Conservation (phyloP, 257 asterid species). For the Fraxinus cuspidata region DNA sequence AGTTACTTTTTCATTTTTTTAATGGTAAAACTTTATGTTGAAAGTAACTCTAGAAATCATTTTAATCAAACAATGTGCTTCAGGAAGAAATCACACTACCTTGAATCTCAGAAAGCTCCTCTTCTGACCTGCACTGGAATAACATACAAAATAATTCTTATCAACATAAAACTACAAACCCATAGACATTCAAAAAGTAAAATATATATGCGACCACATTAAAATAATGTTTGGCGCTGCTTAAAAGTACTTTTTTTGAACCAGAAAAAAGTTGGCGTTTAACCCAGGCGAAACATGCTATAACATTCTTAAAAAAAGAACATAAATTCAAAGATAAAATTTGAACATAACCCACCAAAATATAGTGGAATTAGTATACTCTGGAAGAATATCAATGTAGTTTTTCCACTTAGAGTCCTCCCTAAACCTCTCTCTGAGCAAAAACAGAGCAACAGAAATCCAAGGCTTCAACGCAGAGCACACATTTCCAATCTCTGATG, state of each 20-base stretch:
- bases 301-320: neutral
- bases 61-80: neutral
- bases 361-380: slow-evolving; percentile 72
- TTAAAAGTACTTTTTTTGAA: neutral
- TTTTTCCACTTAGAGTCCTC: slow-evolving; percentile 77
- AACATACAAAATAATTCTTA: slow-evolving; percentile 44
- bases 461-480: slow-evolving; percentile 88
- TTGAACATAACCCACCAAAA: slow-evolving; percentile 76
- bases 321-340: slow-evolving; percentile 1
- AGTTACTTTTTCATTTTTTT: no score
- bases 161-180: slow-evolving; percentile 27
- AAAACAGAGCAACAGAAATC: slow-evolving; percentile 77
- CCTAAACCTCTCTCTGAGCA: slow-evolving; percentile 67
- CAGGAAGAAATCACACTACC: slow-evolving; percentile 42
- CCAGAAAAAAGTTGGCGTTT: neutral
- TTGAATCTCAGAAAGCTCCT: slow-evolving; percentile 95
- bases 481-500: slow-evolving; percentile 71
- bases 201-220: neutral
- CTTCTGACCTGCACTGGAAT: slow-evolving; percentile 99
- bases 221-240: neutral
- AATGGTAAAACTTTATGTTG: no score
- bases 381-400: slow-evolving; percentile 73
- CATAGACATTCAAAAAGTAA: neutral
- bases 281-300: neutral
- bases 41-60: neutral